A percentile compares a stretch with the other conserved stretches of the same genome.
Conservation (phyloP, 176 grass and related monocot species). For the Pontederia paniculata region DNA sequence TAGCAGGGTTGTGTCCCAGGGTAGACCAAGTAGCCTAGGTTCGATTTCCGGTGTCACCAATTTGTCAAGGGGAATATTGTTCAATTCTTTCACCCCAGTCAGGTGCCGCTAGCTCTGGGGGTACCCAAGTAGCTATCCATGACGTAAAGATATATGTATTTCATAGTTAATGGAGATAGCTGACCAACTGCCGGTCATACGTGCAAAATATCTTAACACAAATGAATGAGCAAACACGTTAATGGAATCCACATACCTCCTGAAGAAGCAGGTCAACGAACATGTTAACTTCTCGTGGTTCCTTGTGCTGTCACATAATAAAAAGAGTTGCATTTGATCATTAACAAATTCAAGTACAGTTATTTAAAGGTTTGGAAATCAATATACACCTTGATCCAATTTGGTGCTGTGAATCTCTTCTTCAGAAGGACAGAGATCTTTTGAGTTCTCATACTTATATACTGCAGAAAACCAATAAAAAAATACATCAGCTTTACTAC, state of each 20-base stretch:
- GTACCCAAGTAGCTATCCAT: too few relatives aligned
- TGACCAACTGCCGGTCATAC: too few relatives aligned
- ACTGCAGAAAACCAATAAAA: conserved; percentile 45
- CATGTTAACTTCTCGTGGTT: conserved; percentile 97
- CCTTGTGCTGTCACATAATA: conserved; percentile 79
- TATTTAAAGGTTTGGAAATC: conserved; percentile 7
- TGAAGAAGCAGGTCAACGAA: conserved; percentile 96
- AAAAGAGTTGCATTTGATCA: conserved; percentile 16
- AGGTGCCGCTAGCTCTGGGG: too few relatives aligned
- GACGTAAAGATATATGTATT: too few relatives aligned
- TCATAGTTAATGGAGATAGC: too few relatives aligned
- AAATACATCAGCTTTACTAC: background rate
- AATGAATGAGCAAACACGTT: too few relatives aligned
- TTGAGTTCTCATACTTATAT: conserved; percentile 92
- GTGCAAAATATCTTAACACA: too few relatives aligned
- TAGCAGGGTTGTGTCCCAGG: too few relatives aligned
- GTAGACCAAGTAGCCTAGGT: too few relatives aligned
- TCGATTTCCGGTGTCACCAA: too few relatives aligned
- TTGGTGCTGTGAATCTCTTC: conserved; percentile 87
- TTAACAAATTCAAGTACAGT: conserved; percentile 7
- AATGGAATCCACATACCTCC: conserved; percentile 41
- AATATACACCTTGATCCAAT: conserved; percentile 79
- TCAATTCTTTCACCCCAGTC: too few relatives aligned
- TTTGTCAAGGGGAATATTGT: too few relatives aligned
- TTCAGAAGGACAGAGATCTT: conserved; percentile 89